Base-by-base conservation (phyloP, 345 rosid genomes). In the Pseudoturritis turrita region DNA sequence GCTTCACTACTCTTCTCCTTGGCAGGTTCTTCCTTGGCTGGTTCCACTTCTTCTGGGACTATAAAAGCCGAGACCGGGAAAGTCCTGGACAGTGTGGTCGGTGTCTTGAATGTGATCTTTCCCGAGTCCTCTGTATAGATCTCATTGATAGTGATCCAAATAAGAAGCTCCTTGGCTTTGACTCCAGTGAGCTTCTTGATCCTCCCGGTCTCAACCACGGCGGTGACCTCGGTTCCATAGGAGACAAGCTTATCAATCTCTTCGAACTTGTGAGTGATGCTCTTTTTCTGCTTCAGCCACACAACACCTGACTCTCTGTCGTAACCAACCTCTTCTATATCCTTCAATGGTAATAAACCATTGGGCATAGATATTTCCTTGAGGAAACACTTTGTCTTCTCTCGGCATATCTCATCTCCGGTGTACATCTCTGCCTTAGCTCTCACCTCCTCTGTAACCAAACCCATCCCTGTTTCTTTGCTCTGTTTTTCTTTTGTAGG, bases 121-220 rank as follows among this genome's bases (percentile, higher is more conserved):
- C 81, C 88, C 0, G 82, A 41, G 6, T 82, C 87, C 46, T 89
- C 86, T 1, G 81, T 5, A 31, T 49, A 85, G 60, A 95, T 95
- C 14, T 95, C 96, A 35, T 75, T 49, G 47, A 95, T 56, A 6
- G 80, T 22, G 21, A 95, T 40, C 99, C 99, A 91, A 28, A 91
- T 9, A 53, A 95, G 76, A 28, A 91, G 87, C 87, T 95, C 99
- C 81, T 88, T 89, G 65, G 90, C 80, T 87, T 91, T 91, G 25
- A 94, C 98, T n/a, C 98, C 98, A 3, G 90, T 91, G 54, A 94
- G 95, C 73, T 87, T 91, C 96, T 87, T 94, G 87, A 94, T 91
- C 90, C 70, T 89, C 29, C 72, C 65, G 4, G 68, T 43, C 83
- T 83, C 86, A 1, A 83, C 83, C 1, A 77, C 46, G 0, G 99